phyloP scores from a whole-genome alignment of 345 rosid genomes.

The Durio zibethinus region DNA sequence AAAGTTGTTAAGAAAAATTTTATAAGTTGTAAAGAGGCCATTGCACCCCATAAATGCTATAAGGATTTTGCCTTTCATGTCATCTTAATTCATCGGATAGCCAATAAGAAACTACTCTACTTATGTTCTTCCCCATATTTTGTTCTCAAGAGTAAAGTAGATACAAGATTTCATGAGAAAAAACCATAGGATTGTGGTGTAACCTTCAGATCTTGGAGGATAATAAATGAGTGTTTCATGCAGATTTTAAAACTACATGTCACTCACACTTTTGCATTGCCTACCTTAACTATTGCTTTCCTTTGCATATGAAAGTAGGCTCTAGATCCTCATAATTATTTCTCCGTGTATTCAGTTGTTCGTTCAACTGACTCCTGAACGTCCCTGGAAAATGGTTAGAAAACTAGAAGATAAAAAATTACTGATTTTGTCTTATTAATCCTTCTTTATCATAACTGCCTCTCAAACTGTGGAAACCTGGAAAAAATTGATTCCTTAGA shows the following conservation, averaged over 20 bases:
- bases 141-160: not conserved
- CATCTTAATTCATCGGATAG: not conserved
- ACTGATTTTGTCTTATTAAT: not conserved
- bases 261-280: not conserved
- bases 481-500: not conserved
- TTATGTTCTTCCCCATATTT: not conserved
- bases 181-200: not conserved
- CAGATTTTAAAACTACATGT: not conserved
- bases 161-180: not conserved
- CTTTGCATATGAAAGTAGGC: not conserved
- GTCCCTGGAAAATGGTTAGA: not conserved
- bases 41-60: not conserved
- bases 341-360: not conserved
- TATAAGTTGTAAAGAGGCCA: not conserved
- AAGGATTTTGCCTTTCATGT: not conserved
- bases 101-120: not conserved
- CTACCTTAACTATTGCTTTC: not conserved
- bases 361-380: not conserved
- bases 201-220: not conserved
- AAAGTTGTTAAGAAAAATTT: not conserved
- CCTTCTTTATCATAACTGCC: not conserved
- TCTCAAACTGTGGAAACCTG: not conserved
- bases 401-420: not conserved
- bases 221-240: not conserved
- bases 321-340: not conserved